Percentiles rank a stretch among this genome's conserved stretches.
phyloP scores from a whole-genome alignment of 148 eudicot species.

The Cornus suecica region DNA sequence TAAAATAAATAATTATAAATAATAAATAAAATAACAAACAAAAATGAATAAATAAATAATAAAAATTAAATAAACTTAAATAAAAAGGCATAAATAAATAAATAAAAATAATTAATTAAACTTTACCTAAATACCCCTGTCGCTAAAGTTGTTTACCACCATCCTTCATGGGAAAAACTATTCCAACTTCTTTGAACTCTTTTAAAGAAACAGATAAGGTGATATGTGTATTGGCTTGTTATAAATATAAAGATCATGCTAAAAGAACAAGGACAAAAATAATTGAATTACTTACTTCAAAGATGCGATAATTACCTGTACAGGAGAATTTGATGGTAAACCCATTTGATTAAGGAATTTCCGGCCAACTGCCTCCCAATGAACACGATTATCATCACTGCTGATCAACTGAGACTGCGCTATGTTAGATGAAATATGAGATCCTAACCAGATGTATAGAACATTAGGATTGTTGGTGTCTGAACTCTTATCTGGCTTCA shows the following conservation, averaged over 20 bases:
- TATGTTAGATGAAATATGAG: background rate
- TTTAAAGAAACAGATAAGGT: background rate
- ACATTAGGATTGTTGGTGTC: conserved; percentile 9
- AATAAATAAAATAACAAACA: no score
- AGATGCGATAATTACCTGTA: conserved; percentile 18
- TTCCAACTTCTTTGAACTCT: background rate
- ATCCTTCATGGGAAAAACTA: no score
- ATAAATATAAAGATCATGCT: background rate
- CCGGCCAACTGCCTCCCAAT: conserved; percentile 16
- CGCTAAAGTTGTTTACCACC: background rate
- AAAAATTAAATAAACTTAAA: no score
- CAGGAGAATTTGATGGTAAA: conserved; percentile 9
- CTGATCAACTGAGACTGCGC: background rate
- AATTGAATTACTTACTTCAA: background rate
- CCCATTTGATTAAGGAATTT: conserved; percentile 15
- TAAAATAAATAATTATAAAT: no score
- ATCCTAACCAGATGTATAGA: conserved; percentile 19
- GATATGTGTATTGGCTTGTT: background rate
- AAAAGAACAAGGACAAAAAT: background rate
- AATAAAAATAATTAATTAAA: no score
- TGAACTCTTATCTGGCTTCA: background rate
- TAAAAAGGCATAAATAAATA: no score
- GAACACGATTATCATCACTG: background rate
- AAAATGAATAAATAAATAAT: no score
- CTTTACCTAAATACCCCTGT: no score